A percentile compares a stretch with the other conserved stretches of the same genome.
Conservation (phyloP, 2,329 filamentous ascomycete species). For the Cladophialophora carrionii region DNA sequence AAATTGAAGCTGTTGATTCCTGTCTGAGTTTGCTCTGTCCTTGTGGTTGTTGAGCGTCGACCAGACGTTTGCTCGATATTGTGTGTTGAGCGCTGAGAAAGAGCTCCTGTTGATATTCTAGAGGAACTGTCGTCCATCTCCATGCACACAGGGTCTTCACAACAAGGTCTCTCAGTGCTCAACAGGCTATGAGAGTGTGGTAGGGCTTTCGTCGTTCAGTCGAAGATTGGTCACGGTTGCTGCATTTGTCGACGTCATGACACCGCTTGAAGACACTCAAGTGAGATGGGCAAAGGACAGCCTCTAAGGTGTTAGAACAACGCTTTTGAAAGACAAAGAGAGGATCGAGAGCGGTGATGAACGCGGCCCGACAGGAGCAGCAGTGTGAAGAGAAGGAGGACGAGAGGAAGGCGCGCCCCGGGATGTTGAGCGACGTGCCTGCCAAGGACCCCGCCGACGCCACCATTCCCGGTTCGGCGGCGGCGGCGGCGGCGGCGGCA, state of each 20-base stretch:
- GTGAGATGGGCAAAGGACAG: neutral
- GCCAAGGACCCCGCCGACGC: neutral
- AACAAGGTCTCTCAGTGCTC: neutral
- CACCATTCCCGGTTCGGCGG: constrained; percentile 2
- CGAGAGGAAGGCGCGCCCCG: neutral
- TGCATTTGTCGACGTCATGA: neutral
- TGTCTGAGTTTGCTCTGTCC: neutral
- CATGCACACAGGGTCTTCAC: neutral
- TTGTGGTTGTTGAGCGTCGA: neutral
- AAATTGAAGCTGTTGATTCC: neutral
- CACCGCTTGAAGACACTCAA: neutral
- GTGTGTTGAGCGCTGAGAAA: neutral
- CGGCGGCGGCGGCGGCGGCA: neutral
- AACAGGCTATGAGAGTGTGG: neutral
- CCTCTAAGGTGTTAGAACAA: neutral
- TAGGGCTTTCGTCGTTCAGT: neutral
- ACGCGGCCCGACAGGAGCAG: neutral
- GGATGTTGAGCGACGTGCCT: neutral
- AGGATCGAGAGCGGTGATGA: neutral
- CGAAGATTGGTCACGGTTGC: neutral
- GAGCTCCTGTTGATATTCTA: neutral
- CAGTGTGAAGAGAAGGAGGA: neutral
- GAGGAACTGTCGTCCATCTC: neutral
- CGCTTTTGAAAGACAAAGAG: neutral
- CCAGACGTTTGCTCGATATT: neutral